Percentiles rank a stretch among this genome's conserved stretches.
Evolutionary conservation across 768 basidiomycete species (phyloP).

Genomic region (Suillus lakei): DNA sequence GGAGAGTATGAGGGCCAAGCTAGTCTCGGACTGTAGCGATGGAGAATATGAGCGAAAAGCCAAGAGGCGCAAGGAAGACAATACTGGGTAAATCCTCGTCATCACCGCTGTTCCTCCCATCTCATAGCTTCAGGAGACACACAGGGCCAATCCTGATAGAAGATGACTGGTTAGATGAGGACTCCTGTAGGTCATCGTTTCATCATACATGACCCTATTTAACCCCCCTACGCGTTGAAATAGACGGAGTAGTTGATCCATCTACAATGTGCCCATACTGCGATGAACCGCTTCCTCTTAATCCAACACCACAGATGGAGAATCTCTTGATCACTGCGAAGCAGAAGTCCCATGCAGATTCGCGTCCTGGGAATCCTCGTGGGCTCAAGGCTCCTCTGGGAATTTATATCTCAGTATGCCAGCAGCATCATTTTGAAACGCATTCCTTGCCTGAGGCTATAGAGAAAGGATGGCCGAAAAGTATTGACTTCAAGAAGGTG

Average conservation of each 20-base stretch:
- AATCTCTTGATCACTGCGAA: slow-evolving; percentile 55
- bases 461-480: slow-evolving; percentile 75
- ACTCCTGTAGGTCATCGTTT: slow-evolving; percentile 42
- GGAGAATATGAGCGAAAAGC: slow-evolving; percentile 27
- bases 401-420: slow-evolving; percentile 70
- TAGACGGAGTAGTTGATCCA: slow-evolving; percentile 60
- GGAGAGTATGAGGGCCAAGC: slow-evolving; percentile 26
- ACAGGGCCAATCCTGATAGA: background rate
- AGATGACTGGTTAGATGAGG: slow-evolving; percentile 44
- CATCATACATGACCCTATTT: background rate
- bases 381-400: slow-evolving; percentile 58
- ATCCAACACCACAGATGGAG: slow-evolving; percentile 61
- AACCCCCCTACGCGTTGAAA: slow-evolving; percentile 40
- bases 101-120: background rate
- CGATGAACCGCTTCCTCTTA: slow-evolving; percentile 67
- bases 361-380: slow-evolving; percentile 68
- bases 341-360: slow-evolving; percentile 59
- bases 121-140: background rate
- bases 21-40: slow-evolving; percentile 38
- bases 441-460: slow-evolving; percentile 74
- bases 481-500: slow-evolving; percentile 65
- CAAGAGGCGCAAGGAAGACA: slow-evolving; percentile 40
- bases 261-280: slow-evolving; percentile 80
- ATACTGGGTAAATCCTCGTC: slow-evolving; percentile 15
- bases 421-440: slow-evolving; percentile 79